Base-by-base conservation (phyloP, 768 basidiomycete genomes). In the Ramaria sp. region DNA sequence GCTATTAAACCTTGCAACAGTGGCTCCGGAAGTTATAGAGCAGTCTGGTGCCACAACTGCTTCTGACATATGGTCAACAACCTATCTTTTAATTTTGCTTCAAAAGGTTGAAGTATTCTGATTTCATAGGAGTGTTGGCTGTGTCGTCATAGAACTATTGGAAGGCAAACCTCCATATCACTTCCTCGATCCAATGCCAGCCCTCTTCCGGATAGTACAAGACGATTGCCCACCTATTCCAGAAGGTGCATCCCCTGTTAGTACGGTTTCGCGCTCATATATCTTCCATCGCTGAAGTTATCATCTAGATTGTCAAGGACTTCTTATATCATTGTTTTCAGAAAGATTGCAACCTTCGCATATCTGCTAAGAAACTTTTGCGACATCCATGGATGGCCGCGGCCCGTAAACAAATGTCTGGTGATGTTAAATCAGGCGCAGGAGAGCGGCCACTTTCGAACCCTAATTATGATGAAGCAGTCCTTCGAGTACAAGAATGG, bases 1-100 rank as follows among this genome's bases (percentile, higher is more conserved):
- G 20, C 6, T 20, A 45, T 32, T 37, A 57, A 48, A 20, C 30
- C 5, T 58, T 27, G 28, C 44, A 56, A 38, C 60, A 89, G 88
- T 99, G 96, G 94, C 96, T 8, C 96, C 96, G 1, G 96, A 99
- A 69, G 90, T 99, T 45, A 97, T 99, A 56, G 96, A 99, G 62
- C 96, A 99, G 67, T 86, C 85, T 28, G 96, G 96, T 28, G 95
- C 96, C 28, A 94, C 92, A 0, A 96, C 95, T 0, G 86, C 96
- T 13, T 95, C 92, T 16, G 96, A 99, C 67, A 92, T 99, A 56
- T 99, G 96, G 92, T 78, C 20, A 74, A 69, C 27, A 25, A n/a
- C 13, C 10, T 12, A 52, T 38, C 9, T 13, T 39, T n/a, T 36
- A 24, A 16, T 28, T 5, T 20, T 22, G 16, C 12, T 39, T 38